Conservation (phyloP, 768 basidiomycete genomes). For the Amanita molliuscula region DNA sequence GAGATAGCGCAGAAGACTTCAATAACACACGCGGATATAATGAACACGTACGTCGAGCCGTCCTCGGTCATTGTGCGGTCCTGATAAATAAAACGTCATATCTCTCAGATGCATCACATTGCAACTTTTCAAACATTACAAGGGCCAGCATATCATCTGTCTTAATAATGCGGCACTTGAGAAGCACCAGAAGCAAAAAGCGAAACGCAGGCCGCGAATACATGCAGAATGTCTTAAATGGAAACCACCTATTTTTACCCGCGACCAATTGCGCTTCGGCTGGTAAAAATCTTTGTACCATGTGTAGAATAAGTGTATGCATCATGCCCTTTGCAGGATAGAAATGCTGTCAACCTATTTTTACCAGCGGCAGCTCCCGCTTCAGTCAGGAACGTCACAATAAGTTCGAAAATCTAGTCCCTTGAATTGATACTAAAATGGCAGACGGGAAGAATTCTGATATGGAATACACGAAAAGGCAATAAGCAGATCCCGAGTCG, state of each 20-base stretch:
- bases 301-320: conserved; percentile 1
- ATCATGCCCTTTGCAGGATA: not conserved
- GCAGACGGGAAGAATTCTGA: conserved; percentile 2
- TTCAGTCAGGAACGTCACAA: conserved; percentile 3
- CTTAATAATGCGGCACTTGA: conserved; percentile 86
- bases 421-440: not conserved
- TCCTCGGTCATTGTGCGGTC: conserved; percentile 5
- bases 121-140: conserved; percentile 93
- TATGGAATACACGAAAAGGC: not conserved
- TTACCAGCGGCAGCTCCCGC: not conserved
- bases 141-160: conserved; percentile 89
- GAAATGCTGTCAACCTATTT: not conserved
- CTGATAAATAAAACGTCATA: conserved; percentile 5
- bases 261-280: conserved; percentile 79
- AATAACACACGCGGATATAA: conserved; percentile 92
- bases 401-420: not conserved
- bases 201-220: conserved; percentile 72
- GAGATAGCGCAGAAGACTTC: conserved; percentile 94
- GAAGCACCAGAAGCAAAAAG: conserved; percentile 76
- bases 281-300: conserved; percentile 26
- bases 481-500: not conserved
- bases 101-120: conserved; percentile 78
- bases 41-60: conserved; percentile 80
- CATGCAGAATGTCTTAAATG: conserved; percentile 74
- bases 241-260: conserved; percentile 92